Evolutionary conservation across 163 green algal species (phyloP).

Genomic region (Dunaliella salina): DNA sequence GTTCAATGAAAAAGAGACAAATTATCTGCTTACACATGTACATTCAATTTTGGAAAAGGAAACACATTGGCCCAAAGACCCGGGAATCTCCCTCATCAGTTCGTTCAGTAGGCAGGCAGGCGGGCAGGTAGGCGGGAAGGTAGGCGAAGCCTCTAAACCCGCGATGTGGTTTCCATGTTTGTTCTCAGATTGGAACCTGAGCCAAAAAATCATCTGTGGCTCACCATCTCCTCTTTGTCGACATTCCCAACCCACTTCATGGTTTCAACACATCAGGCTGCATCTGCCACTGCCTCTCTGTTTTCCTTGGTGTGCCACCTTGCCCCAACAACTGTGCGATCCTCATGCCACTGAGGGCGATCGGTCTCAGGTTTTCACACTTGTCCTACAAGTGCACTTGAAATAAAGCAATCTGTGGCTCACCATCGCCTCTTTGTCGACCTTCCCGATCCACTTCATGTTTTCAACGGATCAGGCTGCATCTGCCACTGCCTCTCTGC

Average conservation of each 20-base stretch:
- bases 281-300: background rate
- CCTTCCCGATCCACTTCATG: background rate
- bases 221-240: background rate
- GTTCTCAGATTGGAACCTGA: no score
- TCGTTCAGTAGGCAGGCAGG: no score
- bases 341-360: slow-evolving; percentile 3
- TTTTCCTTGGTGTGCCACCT: background rate
- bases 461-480: background rate
- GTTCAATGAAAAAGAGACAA: no score
- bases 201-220: no score
- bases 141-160: no score
- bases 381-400: no score
- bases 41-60: no score
- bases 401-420: background rate
- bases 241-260: background rate
- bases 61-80: no score
- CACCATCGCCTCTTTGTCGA: background rate
- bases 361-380: background rate
- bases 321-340: background rate
- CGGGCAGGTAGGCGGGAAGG: no score
- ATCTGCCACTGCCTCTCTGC: background rate
- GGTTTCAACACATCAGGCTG: background rate
- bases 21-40: no score
- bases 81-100: no score
- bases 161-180: no score